phyloP scores from a whole-genome alignment of 2,329 filamentous ascomycete species.

The Arthrobotrys pseudoclavata region DNA sequence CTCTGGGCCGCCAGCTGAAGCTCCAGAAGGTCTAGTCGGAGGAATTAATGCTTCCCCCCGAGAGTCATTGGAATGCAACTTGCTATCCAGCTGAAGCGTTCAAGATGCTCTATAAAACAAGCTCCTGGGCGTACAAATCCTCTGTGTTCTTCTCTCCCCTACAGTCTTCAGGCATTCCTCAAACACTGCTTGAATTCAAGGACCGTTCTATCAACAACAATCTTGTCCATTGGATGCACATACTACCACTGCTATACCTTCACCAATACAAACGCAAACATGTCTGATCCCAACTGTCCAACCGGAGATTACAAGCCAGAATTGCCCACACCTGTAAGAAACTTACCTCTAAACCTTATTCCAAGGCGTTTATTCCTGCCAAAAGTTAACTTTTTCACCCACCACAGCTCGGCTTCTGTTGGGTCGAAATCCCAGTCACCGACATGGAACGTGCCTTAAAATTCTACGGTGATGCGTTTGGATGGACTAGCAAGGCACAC shows the following conservation, averaged over 20 bases:
- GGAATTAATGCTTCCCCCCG: constrained; percentile 13
- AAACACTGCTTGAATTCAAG: too few species aligned
- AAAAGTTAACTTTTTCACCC: not conserved
- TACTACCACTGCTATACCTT: too few species aligned
- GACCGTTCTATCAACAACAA: too few species aligned
- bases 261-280: not conserved
- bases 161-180: too few species aligned
- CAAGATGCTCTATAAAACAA: not conserved
- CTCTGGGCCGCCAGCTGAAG: not conserved
- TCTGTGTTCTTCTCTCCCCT: not conserved
- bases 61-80: not conserved
- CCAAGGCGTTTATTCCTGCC: not conserved
- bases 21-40: not conserved
- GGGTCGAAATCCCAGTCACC: constrained; percentile 57
- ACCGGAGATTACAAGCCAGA: constrained; percentile 21
- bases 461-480: constrained; percentile 50
- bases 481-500: constrained; percentile 19
- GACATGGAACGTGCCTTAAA: constrained; percentile 50
- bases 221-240: too few species aligned
- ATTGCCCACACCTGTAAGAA: constrained; percentile 37
- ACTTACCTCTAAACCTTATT: not conserved
- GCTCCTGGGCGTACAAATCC: not conserved
- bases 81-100: not conserved
- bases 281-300: not conserved
- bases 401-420: constrained; percentile 44